These are phyloP conservation scores for Talaromyces sp. DNA, from an alignment of 2,329 filamentous ascomycete genomes.

Conservation along the genomic window DNA sequence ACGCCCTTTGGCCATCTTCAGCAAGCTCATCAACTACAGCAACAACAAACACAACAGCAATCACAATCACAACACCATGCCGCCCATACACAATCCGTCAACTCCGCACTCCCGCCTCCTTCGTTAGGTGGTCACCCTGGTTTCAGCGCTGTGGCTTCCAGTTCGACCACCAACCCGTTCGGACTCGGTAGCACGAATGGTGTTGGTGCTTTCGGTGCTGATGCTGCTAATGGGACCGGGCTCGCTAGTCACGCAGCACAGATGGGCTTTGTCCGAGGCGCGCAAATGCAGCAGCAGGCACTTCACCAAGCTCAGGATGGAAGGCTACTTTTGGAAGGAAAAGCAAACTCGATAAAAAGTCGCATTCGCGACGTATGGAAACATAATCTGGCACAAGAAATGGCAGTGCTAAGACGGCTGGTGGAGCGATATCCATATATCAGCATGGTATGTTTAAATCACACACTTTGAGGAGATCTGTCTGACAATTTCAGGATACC, in stretches of 20 bases:
- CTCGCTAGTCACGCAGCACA: slow-evolving; percentile 83
- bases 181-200: slow-evolving; percentile 50
- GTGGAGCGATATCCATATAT: slow-evolving; percentile 93
- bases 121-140: slow-evolving; percentile 64
- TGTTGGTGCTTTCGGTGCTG: slow-evolving; percentile 54
- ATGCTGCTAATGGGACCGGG: slow-evolving; percentile 60
- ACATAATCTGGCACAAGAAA: slow-evolving; percentile 85
- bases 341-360: slow-evolving; percentile 61
- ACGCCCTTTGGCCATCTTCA: slow-evolving; percentile 59
- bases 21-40: slow-evolving; percentile 46
- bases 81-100: slow-evolving; percentile 44
- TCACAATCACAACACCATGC: slow-evolving; percentile 42
- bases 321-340: slow-evolving; percentile 53
- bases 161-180: slow-evolving; percentile 66
- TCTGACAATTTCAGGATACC: slow-evolving; percentile 60
- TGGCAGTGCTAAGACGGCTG: slow-evolving; percentile 75
- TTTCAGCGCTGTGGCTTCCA: slow-evolving; percentile 63
- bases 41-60: slow-evolving; percentile 45
- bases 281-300: slow-evolving; percentile 59
- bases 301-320: slow-evolving; percentile 49
- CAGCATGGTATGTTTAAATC: slow-evolving; percentile 72
- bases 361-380: slow-evolving; percentile 97
- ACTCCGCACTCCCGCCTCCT: slow-evolving; percentile 51
- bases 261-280: slow-evolving; percentile 79
- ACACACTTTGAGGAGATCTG: neutral